These are phyloP conservation scores for Plantago lanceolata DNA, from an alignment of 305 asterid genomes.

Conservation along the genomic window DNA sequence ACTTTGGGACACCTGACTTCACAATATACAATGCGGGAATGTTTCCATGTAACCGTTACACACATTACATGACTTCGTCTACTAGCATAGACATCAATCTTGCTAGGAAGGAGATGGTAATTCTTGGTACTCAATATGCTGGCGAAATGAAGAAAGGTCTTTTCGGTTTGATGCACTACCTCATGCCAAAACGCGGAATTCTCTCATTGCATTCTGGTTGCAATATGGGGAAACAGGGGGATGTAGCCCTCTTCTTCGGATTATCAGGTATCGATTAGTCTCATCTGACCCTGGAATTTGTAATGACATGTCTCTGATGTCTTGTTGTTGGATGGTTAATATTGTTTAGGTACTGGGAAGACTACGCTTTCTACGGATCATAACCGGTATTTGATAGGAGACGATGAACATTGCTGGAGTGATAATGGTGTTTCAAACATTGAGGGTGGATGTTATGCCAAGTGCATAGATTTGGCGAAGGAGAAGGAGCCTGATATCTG, in stretches of 20 bases:
- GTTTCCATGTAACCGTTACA: conserved; percentile 92
- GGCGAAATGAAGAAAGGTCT: conserved; percentile 98
- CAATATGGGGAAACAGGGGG: conserved; percentile 87
- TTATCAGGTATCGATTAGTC: conserved; percentile 54
- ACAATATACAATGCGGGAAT: conserved; percentile 94
- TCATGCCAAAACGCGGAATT: conserved; percentile 92
- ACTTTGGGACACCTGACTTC: conserved; percentile 90
- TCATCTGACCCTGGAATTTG: not conserved
- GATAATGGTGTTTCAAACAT: conserved; percentile 86
- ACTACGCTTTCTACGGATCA: conserved; percentile 87
- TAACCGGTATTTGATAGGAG: conserved; percentile 83
- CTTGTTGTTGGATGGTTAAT: conserved; percentile 3
- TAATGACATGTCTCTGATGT: not conserved
- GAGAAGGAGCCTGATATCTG: conserved; percentile 98
- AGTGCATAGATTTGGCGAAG: conserved; percentile 76
- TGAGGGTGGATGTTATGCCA: conserved; percentile 97
- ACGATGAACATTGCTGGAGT: conserved; percentile 98
- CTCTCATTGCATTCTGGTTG: conserved; percentile 93
- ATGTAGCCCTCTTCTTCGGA: conserved; percentile 91
- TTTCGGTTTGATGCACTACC: conserved; percentile 88
- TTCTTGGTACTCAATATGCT: conserved; percentile 92
- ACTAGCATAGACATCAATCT: conserved; percentile 93
- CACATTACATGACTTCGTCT: conserved; percentile 91
- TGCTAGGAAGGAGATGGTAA: conserved; percentile 87
- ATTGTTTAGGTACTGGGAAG: conserved; percentile 74